Evolutionary conservation across 1,139 yeast species (phyloP).

Genomic region (Hyphopichia fennica): DNA sequence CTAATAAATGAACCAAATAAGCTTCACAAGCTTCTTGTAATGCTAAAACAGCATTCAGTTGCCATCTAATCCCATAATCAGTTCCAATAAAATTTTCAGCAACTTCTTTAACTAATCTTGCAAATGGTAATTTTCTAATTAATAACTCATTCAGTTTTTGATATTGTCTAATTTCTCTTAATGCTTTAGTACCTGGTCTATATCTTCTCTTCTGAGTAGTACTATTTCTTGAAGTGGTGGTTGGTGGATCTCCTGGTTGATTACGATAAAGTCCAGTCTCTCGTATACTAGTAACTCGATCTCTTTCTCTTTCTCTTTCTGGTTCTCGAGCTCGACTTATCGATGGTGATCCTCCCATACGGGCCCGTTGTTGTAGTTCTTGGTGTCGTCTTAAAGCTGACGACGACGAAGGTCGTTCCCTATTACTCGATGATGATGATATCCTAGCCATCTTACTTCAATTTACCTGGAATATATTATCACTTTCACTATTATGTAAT

Average conservation of each 20-base stretch:
- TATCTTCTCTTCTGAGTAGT: conserved; percentile 48
- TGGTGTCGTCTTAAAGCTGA: conserved; percentile 16
- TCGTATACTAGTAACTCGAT: conserved; percentile 8
- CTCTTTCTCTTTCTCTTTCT: not conserved
- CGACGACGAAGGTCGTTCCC: conserved; percentile 5
- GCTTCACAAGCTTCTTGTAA: conserved; percentile 94
- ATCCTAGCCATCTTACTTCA: conserved; percentile 13
- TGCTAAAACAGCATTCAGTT: conserved; percentile 82
- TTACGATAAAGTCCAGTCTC: conserved; percentile 46
- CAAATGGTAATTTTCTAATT: conserved; percentile 86
- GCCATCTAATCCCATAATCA: conserved; percentile 78
- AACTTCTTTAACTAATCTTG: conserved; percentile 79
- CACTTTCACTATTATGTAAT: not conserved
- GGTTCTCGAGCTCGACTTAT: not conserved
- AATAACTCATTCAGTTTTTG: conserved; percentile 79
- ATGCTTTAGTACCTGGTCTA: conserved; percentile 73
- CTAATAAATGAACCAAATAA: conserved; percentile 77
- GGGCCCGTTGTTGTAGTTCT: conserved; percentile 11
- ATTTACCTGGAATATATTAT: not conserved
- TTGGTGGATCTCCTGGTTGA: conserved; percentile 52
- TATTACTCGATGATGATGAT: conserved; percentile 12
- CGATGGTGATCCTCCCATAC: conserved; percentile 1
- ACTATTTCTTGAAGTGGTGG: conserved; percentile 14
- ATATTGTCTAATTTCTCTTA: conserved; percentile 74
- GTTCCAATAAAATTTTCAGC: conserved; percentile 65